phyloP scores from a whole-genome alignment of 1,284 basidiomycete genomes.

The Xerocomus amazonicus region DNA sequence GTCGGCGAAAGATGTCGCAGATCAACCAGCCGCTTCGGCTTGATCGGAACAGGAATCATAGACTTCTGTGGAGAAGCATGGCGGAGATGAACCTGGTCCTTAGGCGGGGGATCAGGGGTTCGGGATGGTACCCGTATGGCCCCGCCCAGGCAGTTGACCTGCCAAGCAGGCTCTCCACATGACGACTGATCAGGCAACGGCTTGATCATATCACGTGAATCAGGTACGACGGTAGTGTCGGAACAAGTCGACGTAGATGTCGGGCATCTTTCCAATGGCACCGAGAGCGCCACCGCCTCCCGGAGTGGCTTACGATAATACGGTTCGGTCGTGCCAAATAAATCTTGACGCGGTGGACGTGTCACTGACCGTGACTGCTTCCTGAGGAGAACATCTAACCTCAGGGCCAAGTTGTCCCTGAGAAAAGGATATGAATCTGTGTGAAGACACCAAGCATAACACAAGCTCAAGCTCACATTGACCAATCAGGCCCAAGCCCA shows the following conservation, averaged over 20 bases:
- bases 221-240: slow-evolving; percentile 11
- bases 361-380: slow-evolving; percentile 60
- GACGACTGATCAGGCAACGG: slow-evolving; percentile 35
- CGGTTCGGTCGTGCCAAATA: slow-evolving; percentile 32
- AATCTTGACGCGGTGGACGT: slow-evolving; percentile 11
- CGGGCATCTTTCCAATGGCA: not conserved
- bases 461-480: slow-evolving; percentile 38
- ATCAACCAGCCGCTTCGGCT: slow-evolving; percentile 52
- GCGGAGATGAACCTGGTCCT: slow-evolving; percentile 58
- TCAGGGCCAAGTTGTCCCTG: slow-evolving; percentile 53
- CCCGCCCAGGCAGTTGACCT: slow-evolving; percentile 43
- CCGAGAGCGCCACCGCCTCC: slow-evolving; percentile 43
- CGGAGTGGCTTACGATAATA: slow-evolving; percentile 56
- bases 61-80: slow-evolving; percentile 44
- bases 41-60: slow-evolving; percentile 40
- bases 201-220: not conserved
- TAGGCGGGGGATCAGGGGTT: slow-evolving; percentile 45
- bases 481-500: slow-evolving; percentile 48
- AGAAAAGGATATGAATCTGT: not conserved
- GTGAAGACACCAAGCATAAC: not conserved
- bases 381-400: slow-evolving; percentile 54
- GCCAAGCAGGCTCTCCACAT: slow-evolving; percentile 46
- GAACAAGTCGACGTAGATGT: slow-evolving; percentile 8
- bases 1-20: slow-evolving; percentile 46
- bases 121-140: slow-evolving; percentile 58